phyloP scores from a whole-genome alignment of 2,329 filamentous ascomycete species.

The Trichoderma hamatum region DNA sequence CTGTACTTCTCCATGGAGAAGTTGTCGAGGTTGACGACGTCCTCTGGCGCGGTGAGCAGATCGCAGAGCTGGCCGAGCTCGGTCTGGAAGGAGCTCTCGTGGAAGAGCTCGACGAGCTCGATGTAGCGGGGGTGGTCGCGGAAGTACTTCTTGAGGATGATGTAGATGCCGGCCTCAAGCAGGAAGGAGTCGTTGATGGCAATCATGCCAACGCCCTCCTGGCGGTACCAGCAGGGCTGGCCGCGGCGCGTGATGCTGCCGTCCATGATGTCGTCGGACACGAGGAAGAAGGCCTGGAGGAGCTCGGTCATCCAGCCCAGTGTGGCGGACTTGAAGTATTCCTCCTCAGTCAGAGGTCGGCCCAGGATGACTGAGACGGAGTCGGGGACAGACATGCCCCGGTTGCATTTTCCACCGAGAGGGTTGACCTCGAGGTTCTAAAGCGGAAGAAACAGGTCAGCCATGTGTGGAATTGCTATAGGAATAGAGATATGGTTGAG shows the following conservation, averaged over 20 bases:
- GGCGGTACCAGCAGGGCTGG: conserved; percentile 94
- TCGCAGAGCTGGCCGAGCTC: conserved; percentile 95
- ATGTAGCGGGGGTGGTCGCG: conserved; percentile 83
- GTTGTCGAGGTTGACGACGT: conserved; percentile 88
- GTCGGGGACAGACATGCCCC: conserved; percentile 96
- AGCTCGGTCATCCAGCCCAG: conserved; percentile 98
- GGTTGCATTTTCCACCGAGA: conserved; percentile 95
- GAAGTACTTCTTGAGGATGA: conserved; percentile 93
- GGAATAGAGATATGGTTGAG: not conserved
- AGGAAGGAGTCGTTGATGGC: conserved; percentile 99
- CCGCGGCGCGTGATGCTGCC: conserved; percentile 90
- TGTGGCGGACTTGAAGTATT: conserved; percentile 86
- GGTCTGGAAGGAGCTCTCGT: conserved; percentile 90
- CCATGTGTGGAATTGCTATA: not conserved
- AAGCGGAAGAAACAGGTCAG: not conserved
- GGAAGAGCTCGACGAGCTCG: conserved; percentile 93
- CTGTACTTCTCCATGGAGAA: conserved; percentile 94
- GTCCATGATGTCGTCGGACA: conserved; percentile 99
- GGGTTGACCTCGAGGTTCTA: conserved; percentile 75
- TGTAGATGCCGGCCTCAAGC: conserved; percentile 88
- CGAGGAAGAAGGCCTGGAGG: conserved; percentile 97
- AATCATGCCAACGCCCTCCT: conserved; percentile 86
- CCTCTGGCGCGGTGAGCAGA: conserved; percentile 92
- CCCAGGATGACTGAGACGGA: conserved; percentile 78
- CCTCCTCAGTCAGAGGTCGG: conserved; percentile 71